Evolutionary conservation across 768 basidiomycete genomes (phyloP).

Genomic region (Leucosporidium scottii): DNA sequence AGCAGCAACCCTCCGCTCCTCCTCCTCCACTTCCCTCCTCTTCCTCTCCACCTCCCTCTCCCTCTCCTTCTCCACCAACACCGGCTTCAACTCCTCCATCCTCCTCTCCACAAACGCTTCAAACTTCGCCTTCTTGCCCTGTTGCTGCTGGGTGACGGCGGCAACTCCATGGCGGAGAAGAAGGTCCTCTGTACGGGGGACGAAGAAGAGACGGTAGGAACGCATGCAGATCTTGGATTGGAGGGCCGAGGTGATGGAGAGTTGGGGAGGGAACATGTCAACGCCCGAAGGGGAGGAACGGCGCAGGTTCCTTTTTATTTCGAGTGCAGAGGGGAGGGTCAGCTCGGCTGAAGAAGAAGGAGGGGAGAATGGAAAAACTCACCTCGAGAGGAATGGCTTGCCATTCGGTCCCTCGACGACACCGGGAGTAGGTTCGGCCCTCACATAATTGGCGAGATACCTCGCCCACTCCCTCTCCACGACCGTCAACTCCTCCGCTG

Average conservation of each 20-base stretch:
- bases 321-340: background rate
- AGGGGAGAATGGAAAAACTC: constrained; percentile 27
- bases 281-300: constrained; percentile 1
- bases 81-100: no score
- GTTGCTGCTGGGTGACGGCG: background rate
- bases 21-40: constrained; percentile 10
- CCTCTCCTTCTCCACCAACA: background rate
- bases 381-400: constrained; percentile 64
- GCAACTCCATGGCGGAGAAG: constrained; percentile 8
- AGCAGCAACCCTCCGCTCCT: background rate
- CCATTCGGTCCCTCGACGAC: constrained; percentile 2
- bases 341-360: background rate
- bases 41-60: constrained; percentile 14
- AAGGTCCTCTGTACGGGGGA: constrained; percentile 49
- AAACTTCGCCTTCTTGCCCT: background rate
- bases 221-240: constrained; percentile 76
- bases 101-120: background rate
- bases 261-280: constrained; percentile 28
- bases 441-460: constrained; percentile 46
- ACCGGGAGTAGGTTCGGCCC: constrained; percentile 14
- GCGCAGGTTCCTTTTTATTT: constrained; percentile 11
- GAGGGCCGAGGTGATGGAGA: constrained; percentile 48
- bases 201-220: constrained; percentile 69
- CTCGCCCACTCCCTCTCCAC: constrained; percentile 45
- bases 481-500: constrained; percentile 45